These are phyloP conservation scores for Skeletonema costatum DNA, from an alignment of 108 stramenopile genomes.

Conservation along the genomic window DNA sequence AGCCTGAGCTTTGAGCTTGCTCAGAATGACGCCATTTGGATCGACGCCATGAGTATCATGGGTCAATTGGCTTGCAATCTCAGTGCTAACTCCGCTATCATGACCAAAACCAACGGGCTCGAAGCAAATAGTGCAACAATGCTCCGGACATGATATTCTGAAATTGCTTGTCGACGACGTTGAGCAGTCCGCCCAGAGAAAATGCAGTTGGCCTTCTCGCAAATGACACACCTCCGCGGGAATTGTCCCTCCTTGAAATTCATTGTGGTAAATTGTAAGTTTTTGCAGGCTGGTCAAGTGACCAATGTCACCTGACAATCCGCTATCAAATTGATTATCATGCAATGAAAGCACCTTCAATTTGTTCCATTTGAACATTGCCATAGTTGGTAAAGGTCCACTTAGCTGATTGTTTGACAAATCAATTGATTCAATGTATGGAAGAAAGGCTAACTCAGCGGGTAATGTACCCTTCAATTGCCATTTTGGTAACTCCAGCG, in stretches of 20 bases:
- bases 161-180: conserved; percentile 4
- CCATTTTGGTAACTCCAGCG: neutral
- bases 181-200: conserved; percentile 26
- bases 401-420: conserved; percentile 20
- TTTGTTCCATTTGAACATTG: conserved; percentile 1
- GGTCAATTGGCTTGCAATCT: neutral
- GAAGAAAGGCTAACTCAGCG: conserved; percentile 12
- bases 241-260: conserved; percentile 16
- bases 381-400: conserved; percentile 20
- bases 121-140: conserved; percentile 43
- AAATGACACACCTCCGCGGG: conserved; percentile 21
- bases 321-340: conserved; percentile 27
- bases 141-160: conserved; percentile 24
- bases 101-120: conserved; percentile 22
- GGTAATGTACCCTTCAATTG: conserved; percentile 13
- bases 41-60: neutral
- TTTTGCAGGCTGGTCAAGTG: conserved; percentile 5
- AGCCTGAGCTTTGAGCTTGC: neutral
- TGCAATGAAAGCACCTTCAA: conserved; percentile 27
- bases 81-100: conserved; percentile 3
- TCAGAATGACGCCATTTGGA: neutral
- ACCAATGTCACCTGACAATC: conserved; percentile 13
- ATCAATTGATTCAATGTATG: conserved; percentile 25
- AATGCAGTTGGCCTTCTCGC: conserved; percentile 19
- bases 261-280: conserved; percentile 36